Evolutionary conservation across 2,329 filamentous ascomycete species (phyloP).

Genomic region (Trematosphaeria pertusa): DNA sequence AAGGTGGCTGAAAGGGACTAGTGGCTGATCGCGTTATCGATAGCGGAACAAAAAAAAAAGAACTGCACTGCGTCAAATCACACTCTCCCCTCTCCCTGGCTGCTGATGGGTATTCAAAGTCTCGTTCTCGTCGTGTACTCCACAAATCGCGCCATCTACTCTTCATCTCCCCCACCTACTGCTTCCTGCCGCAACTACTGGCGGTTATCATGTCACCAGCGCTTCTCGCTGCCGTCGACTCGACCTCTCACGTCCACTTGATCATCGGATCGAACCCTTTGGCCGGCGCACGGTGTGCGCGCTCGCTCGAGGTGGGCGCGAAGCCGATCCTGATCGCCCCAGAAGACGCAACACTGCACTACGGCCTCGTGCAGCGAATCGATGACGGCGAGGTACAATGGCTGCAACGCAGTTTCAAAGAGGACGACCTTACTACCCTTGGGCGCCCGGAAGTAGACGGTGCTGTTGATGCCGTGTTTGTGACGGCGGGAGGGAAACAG

Average conservation of each 20-base stretch:
- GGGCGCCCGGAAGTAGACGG: conserved; percentile 79
- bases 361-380: conserved; percentile 67
- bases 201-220: conserved; percentile 55
- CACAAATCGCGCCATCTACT: background rate
- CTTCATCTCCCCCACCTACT: conserved; percentile 1
- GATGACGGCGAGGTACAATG: conserved; percentile 72
- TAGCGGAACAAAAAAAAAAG: conserved; percentile 39
- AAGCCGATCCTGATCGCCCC: conserved; percentile 80
- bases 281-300: conserved; percentile 81
- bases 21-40: conserved; percentile 36
- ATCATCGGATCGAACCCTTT: conserved; percentile 87
- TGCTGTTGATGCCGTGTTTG: conserved; percentile 91
- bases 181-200: no score
- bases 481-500: conserved; percentile 67
- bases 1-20: conserved; percentile 22
- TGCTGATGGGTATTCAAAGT: background rate
- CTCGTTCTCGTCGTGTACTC: conserved; percentile 1
- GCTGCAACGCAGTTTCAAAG: conserved; percentile 70
- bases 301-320: conserved; percentile 83
- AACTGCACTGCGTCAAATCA: conserved; percentile 9
- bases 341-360: conserved; percentile 65
- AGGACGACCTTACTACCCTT: conserved; percentile 74
- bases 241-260: conserved; percentile 76
- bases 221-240: conserved; percentile 76
- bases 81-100: background rate